These are phyloP conservation scores for Neurospora intermedia DNA, from an alignment of 495 filamentous ascomycete genomes.

Conservation along the genomic window DNA sequence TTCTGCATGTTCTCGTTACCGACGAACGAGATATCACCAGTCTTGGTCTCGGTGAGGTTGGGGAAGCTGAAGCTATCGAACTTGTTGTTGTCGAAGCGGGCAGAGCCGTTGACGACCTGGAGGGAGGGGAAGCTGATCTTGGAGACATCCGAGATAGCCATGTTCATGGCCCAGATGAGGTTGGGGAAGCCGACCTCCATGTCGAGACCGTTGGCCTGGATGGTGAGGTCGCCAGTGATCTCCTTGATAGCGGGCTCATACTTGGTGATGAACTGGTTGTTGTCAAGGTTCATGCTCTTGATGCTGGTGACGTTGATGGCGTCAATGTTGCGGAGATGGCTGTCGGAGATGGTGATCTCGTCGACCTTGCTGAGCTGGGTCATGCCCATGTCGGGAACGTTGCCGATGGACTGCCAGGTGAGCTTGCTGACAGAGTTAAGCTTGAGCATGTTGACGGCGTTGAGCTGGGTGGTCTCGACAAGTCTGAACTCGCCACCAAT, in stretches of 20 bases:
- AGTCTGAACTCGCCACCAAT: slow-evolving; percentile 59
- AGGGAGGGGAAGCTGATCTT: slow-evolving; percentile 68
- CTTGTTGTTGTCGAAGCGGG: slow-evolving; percentile 75
- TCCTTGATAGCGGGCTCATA: slow-evolving; percentile 64
- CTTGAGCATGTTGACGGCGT: slow-evolving; percentile 47
- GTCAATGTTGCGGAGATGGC: slow-evolving; percentile 58
- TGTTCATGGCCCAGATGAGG: slow-evolving; percentile 65
- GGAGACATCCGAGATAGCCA: slow-evolving; percentile 81
- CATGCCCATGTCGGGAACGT: slow-evolving; percentile 38
- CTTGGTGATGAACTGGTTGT: slow-evolving; percentile 59
- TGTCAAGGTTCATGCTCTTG: slow-evolving; percentile 60
- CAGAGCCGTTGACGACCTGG: slow-evolving; percentile 58
- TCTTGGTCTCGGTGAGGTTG: slow-evolving; percentile 61
- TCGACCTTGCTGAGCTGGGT: slow-evolving; percentile 51
- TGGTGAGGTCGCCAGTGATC: slow-evolving; percentile 49
- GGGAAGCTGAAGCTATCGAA: slow-evolving; percentile 58
- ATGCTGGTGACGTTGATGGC: slow-evolving; percentile 65
- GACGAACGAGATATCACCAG: slow-evolving; percentile 68
- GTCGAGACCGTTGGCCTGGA: slow-evolving; percentile 54
- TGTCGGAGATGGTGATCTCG: slow-evolving; percentile 69
- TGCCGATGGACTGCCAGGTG: slow-evolving; percentile 60
- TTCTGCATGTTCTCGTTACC: slow-evolving; percentile 67
- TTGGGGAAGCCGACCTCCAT: slow-evolving; percentile 59
- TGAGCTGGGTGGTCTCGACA: slow-evolving; percentile 52
- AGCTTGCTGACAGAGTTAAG: slow-evolving; percentile 56